These are phyloP conservation scores for Sordariomycetes sp. DNA, from an alignment of 2,329 filamentous ascomycete species.

Conservation along the genomic window DNA sequence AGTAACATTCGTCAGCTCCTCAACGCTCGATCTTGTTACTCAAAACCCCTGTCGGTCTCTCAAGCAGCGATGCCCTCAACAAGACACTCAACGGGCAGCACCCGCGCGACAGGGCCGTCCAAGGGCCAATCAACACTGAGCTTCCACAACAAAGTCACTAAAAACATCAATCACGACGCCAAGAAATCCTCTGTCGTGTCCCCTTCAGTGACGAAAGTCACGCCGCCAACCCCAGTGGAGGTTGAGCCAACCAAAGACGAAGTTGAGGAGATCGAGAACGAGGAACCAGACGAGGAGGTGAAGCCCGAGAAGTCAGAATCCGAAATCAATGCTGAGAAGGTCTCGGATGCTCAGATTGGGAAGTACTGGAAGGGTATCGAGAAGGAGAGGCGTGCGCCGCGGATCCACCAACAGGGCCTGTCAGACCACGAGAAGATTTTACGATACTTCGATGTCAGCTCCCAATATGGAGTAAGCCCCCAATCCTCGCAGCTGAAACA, in stretches of 20 bases:
- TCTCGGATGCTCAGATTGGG: constrained; percentile 61
- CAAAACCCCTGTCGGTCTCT: not conserved
- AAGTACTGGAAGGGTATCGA: constrained; percentile 73
- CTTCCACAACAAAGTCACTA: constrained; percentile 49
- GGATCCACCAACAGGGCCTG: constrained; percentile 71
- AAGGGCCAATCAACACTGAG: constrained; percentile 47
- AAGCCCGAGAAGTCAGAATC: constrained; percentile 34
- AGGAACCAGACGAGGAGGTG: constrained; percentile 10
- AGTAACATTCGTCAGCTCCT: no score
- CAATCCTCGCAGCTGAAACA: constrained; percentile 6
- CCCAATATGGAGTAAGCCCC: constrained; percentile 78
- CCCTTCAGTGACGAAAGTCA: constrained; percentile 23
- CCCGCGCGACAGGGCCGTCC: constrained; percentile 21
- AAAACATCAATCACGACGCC: constrained; percentile 35
- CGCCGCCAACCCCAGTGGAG: constrained; percentile 12
- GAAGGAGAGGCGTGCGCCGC: constrained; percentile 52
- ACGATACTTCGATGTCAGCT: constrained; percentile 85
- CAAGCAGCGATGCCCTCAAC: constrained; percentile 35
- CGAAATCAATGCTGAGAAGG: constrained; percentile 50
- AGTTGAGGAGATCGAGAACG: constrained; percentile 13
- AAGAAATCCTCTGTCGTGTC: constrained; percentile 31
- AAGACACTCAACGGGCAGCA: constrained; percentile 34
- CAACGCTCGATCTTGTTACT: not conserved
- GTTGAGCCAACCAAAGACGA: constrained; percentile 9
- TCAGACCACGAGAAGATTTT: constrained; percentile 74